These are phyloP conservation scores for Aspergillus conjunctus DNA, from an alignment of 495 filamentous ascomycete species.

Conservation along the genomic window DNA sequence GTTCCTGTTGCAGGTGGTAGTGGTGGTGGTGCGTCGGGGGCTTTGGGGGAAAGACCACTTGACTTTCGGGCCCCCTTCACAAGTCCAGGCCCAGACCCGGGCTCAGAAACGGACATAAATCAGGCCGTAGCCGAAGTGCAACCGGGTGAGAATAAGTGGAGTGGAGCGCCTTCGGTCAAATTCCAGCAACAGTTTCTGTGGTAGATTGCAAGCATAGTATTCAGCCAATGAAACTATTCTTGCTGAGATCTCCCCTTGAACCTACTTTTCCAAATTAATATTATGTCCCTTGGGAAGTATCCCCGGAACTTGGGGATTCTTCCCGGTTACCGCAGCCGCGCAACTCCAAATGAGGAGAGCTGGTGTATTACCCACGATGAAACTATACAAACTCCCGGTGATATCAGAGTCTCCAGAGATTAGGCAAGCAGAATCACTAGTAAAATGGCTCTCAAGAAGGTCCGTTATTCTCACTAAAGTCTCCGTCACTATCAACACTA, in stretches of 20 bases:
- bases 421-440: background rate
- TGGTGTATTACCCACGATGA: slow-evolving; percentile 3
- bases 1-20: background rate
- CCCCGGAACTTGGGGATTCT: slow-evolving; percentile 7
- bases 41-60: background rate
- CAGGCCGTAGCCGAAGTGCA: background rate
- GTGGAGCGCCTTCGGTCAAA: slow-evolving; percentile 36
- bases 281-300: background rate
- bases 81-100: slow-evolving; percentile 8
- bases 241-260: background rate
- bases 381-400: slow-evolving; percentile 9
- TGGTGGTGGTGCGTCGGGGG: background rate
- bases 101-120: background rate
- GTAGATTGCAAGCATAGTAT: slow-evolving; percentile 20
- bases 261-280: background rate
- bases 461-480: slow-evolving; percentile 12
- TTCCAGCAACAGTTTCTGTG: slow-evolving; percentile 46
- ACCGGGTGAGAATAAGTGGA: slow-evolving; percentile 32
- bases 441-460: slow-evolving; percentile 28
- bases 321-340: slow-evolving; percentile 18
- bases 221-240: background rate
- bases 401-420: no score
- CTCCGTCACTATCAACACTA: background rate
- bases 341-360: slow-evolving; percentile 5
- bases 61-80: background rate